Evolutionary conservation across 1,284 basidiomycete species (phyloP), one percentile per base, ranked within the genome.

Genomic region (Trichosporon faecale): DNA sequence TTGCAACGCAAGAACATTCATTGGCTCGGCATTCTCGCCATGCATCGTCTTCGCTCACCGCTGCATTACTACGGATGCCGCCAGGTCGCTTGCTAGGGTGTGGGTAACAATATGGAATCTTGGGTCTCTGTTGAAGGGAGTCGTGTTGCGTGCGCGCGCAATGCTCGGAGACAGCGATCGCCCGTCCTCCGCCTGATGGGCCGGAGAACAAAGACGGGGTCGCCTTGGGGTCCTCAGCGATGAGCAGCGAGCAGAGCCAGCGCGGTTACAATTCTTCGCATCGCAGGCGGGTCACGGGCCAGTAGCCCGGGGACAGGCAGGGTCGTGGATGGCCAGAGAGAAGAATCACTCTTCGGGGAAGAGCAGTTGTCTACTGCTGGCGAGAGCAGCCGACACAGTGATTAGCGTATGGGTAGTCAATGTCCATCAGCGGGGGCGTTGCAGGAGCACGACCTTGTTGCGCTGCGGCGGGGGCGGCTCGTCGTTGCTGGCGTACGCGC

Each of bases 401-500:
- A 12, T 37, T 37, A 12, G 35, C 35, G 35, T 37, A 37, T 37
- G 35, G 35, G 35, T 37, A 37, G 35, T 37, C 14, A 37, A 37
- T 37, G 35, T 37, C 35, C 35, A 37, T 44, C 40, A 66, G n/a
- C 49, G 27, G n/a, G 65, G 65, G 2, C 65, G 65, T 31, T 66
- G 65, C 46, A 66, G 65, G n/a, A 66, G 46, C 27, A 66, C 52
- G 65, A 63, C 31, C 57, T 52, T 63, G n/a, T 60, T 49, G 3
- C 37, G 18, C 16, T 57, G 16, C 60, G 40, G 65, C 16, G 69
- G 69, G 31, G 63, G 37, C 40, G 70, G 70, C 18, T 49, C 67
- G 65, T 73, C 72, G n/a, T 68, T 68, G 35, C 37, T 44, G 2
- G 72, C 72, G 27, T 73, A 73, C 14, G 68, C 70, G 64, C 72